These are phyloP conservation scores for Gossypium sturtianum DNA, from an alignment of 345 rosid species.

Conservation along the genomic window DNA sequence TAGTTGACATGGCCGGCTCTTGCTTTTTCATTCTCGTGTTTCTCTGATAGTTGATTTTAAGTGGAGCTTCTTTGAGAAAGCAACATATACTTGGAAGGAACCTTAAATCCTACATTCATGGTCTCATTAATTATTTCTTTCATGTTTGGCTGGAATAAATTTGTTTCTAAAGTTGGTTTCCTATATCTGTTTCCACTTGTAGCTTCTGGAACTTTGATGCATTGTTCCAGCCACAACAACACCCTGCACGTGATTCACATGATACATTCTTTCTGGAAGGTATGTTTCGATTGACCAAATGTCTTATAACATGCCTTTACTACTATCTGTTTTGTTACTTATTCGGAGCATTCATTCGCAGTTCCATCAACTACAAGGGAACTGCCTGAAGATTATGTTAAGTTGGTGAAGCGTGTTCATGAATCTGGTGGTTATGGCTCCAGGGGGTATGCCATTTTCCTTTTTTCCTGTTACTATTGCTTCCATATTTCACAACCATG, in stretches of 20 bases:
- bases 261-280: conserved; percentile 90
- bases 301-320: not conserved
- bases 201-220: conserved; percentile 99
- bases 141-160: not conserved
- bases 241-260: conserved; percentile 98
- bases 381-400: conserved; percentile 90
- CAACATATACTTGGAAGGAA: not conserved
- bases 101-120: not conserved
- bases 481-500: not conserved
- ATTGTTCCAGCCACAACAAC: conserved; percentile 95
- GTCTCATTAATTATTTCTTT: not conserved
- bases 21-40: not conserved
- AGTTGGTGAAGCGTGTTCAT: conserved; percentile 69
- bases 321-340: conserved; percentile 6
- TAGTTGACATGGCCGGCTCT: conserved; percentile 21
- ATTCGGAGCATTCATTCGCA: conserved; percentile 25
- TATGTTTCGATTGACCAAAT: conserved; percentile 20
- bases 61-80: conserved; percentile 10
- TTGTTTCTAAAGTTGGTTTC: not conserved
- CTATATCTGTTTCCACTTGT: conserved; percentile 16
- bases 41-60: not conserved
- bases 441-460: conserved; percentile 52
- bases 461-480: not conserved
- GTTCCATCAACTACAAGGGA: conserved; percentile 76
- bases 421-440: conserved; percentile 93